Percentiles rank a stretch among this genome's conserved stretches.
phyloP scores from a whole-genome alignment of 352 stramenopile genomes.

The Aphanomyces invadans region DNA sequence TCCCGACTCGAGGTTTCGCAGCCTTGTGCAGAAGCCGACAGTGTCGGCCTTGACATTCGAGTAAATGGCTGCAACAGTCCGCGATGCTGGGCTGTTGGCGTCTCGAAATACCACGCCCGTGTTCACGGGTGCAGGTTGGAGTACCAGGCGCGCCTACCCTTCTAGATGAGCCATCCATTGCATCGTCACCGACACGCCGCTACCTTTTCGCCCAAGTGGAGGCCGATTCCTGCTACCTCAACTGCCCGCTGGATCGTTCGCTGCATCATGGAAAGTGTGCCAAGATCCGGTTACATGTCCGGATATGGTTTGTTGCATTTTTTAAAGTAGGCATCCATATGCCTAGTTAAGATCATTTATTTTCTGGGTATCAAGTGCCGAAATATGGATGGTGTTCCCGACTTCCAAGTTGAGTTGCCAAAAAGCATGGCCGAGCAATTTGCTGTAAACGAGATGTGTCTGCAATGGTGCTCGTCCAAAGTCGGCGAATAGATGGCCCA shows the following conservation, averaged over 20 bases:
- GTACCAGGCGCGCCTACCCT: constrained; percentile 4
- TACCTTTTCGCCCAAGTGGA: constrained; percentile 44
- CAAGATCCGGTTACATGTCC: too few relatives aligned
- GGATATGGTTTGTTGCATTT: background rate
- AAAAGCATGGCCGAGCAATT: too few relatives aligned
- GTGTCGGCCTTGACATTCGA: constrained; percentile 34
- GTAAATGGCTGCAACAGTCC: background rate
- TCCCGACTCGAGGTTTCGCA: constrained; percentile 26
- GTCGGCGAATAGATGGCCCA: too few relatives aligned
- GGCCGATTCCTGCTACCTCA: constrained; percentile 45
- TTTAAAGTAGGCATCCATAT: too few relatives aligned
- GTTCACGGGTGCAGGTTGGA: constrained; percentile 32
- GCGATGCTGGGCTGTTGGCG: background rate
- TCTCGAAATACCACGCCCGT: constrained; percentile 35
- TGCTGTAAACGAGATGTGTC: too few relatives aligned
- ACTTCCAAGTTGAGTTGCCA: too few relatives aligned
- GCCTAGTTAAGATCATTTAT: too few relatives aligned
- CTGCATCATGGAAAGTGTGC: constrained; percentile 28
- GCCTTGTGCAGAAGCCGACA: constrained; percentile 53
- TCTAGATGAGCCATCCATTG: too few relatives aligned
- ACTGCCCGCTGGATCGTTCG: constrained; percentile 44
- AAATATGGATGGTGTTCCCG: too few relatives aligned
- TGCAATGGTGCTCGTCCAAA: too few relatives aligned
- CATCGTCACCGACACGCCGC: constrained; percentile 18
- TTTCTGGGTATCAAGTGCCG: too few relatives aligned